A percentile compares a stretch with the other conserved stretches of the same genome.
phyloP scores from a whole-genome alignment of 1,284 basidiomycete genomes.

The Apiotrichum gamsii region DNA sequence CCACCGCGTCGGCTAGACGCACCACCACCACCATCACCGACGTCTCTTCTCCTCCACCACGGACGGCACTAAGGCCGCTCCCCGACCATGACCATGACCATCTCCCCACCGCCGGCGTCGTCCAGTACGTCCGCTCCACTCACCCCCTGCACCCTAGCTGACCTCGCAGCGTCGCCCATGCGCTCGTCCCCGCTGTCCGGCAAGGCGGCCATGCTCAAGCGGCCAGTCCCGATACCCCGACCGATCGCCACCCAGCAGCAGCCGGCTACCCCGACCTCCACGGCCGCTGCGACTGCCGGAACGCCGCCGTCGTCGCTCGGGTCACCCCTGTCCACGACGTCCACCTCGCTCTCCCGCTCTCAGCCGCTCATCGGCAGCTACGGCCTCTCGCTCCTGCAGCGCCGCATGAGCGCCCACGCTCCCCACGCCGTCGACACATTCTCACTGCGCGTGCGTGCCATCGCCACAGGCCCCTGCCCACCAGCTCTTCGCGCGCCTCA shows the following conservation, averaged over 20 bases:
- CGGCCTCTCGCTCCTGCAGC: constrained; percentile 38
- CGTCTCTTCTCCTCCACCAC: background rate
- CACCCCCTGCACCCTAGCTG: background rate
- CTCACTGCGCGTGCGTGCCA: constrained; percentile 21
- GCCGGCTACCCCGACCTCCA: background rate
- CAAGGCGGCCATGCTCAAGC: background rate
- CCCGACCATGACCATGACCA: constrained; percentile 11
- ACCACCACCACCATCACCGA: background rate
- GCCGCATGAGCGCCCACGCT: constrained; percentile 36
- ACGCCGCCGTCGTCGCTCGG: background rate
- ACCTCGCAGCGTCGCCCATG: constrained; percentile 3
- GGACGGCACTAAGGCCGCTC: too few relatives aligned
- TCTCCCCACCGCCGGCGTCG: constrained; percentile 4
- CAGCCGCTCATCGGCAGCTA: constrained; percentile 41
- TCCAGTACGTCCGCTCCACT: constrained; percentile 1
- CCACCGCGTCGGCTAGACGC: too few relatives aligned
- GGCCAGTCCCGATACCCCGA: background rate
- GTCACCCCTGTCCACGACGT: background rate
- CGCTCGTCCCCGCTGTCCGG: constrained; percentile 3
- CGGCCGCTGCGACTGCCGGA: too few relatives aligned
- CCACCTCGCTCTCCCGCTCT: constrained; percentile 33
- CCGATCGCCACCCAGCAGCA: background rate
- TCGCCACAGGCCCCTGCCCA: constrained; percentile 20
- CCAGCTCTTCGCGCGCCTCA: constrained; percentile 28
- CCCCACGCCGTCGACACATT: constrained; percentile 28